These are phyloP conservation scores for Sporobolomyces phaffii DNA, from an alignment of 768 basidiomycete species.

Conservation along the genomic window DNA sequence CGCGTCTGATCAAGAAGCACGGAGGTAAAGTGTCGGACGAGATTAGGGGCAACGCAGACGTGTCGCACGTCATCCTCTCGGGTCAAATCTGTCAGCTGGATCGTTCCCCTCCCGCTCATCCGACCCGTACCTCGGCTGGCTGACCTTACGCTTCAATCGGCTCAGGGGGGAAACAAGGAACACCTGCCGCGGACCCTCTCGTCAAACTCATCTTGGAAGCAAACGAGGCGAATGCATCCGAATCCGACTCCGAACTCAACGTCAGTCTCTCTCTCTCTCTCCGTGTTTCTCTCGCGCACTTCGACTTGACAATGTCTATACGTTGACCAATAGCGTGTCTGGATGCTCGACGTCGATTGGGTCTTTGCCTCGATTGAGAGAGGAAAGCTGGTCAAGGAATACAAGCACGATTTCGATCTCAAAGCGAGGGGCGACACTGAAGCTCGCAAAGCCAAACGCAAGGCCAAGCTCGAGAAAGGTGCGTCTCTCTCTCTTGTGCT, in stretches of 20 bases:
- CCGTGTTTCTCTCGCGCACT: background rate
- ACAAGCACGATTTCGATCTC: background rate
- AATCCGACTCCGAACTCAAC: background rate
- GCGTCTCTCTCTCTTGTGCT: background rate
- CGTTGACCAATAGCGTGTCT: background rate
- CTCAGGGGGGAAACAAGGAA: conserved; percentile 1
- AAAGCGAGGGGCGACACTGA: background rate
- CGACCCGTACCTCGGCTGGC: background rate
- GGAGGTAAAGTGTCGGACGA: background rate
- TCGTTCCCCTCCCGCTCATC: background rate
- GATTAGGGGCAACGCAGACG: background rate
- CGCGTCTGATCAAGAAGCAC: background rate
- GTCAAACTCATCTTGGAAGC: background rate
- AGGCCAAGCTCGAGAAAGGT: background rate
- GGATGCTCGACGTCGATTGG: background rate
- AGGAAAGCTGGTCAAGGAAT: background rate
- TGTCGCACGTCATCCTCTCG: background rate
- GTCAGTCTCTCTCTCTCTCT: background rate
- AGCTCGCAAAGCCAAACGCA: background rate
- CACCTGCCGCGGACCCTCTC: background rate
- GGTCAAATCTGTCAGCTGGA: background rate
- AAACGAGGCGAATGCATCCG: background rate
- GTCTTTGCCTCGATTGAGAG: background rate
- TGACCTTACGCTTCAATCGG: background rate
- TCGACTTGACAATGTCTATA: background rate